These are phyloP conservation scores for Diplodia seriata DNA, from an alignment of 2,329 filamentous ascomycete genomes.

Conservation along the genomic window DNA sequence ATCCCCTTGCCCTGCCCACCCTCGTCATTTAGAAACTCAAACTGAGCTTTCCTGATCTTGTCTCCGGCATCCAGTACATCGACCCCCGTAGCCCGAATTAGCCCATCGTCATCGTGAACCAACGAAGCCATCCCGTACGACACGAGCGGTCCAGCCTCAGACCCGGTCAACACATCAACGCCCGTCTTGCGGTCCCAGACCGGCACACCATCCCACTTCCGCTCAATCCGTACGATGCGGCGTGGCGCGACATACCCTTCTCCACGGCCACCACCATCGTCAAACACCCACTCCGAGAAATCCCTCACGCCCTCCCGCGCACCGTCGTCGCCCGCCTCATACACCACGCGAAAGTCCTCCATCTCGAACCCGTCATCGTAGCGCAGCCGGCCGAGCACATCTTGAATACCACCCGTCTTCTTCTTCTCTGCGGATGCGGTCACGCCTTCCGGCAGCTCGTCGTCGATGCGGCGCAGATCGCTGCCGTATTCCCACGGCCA, in stretches of 20 bases:
- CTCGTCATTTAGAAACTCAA: neutral
- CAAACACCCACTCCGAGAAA: neutral
- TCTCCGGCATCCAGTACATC: neutral
- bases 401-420: neutral
- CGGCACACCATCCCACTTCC: neutral
- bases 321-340: neutral
- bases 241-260: neutral
- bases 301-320: neutral
- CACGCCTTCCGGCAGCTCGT: neutral
- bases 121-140: neutral
- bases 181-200: neutral
- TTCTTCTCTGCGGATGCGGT: neutral
- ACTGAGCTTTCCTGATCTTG: neutral
- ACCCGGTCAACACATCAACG: neutral
- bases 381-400: neutral
- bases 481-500: constrained; percentile 8
- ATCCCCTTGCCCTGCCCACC: neutral
- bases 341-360: neutral
- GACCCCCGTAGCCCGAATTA: neutral
- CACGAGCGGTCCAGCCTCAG: neutral
- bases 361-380: neutral
- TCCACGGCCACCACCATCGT: neutral
- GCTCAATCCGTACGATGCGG: neutral
- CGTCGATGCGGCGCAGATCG: neutral
- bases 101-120: neutral